Evolutionary conservation across 345 rosid species (phyloP), one percentile per base, ranked within the genome.

Genomic region (Limnanthes douglasii): DNA sequence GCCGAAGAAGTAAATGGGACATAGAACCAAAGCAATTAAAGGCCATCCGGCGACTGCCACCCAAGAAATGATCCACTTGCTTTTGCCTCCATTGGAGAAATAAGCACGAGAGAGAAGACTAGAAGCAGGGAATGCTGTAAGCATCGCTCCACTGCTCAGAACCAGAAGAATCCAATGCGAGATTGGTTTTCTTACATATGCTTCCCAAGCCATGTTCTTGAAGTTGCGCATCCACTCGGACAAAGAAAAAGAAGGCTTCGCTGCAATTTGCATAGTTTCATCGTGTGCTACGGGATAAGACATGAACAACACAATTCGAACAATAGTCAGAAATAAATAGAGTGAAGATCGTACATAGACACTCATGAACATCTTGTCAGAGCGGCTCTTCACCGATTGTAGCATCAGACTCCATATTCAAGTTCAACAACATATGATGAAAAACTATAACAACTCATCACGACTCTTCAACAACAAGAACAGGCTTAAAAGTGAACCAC

Each of bases 41-140:
- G 93, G 93, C 93, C 94, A 82, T 2, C 90, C 97, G 5, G 74
- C 90, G 3, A 78, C 93, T 0, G 93, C 69, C 6, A 64, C 78
- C 97, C 93, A 82, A 5, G 94, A 82, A 47, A 86, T 82, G 60
- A 82, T 67, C 97, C 93, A 86, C 46, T 86, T 82, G 75, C 97
- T 86, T 33, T 54, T 45, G 19, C 93, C 97, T 0, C 93, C 93
- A 23, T 86, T 69, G 3, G 72, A 41, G 51, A 41, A 78, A 45
- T 86, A 86, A 50, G 82, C 63, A 12, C 94, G 80, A 5, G 93
- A 69, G 0, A 78, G 45, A 21, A 86, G 66, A 49, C 77, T 75
- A 5, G 88, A 86, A 33, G 94, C 88, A 3, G 94, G 88, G 46
- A 82, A 78, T 0, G 88, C 86, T 19, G 60, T 60, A 12, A 78